phyloP scores from a whole-genome alignment of 768 basidiomycete genomes.

The Sporobolomyces phaffii region DNA sequence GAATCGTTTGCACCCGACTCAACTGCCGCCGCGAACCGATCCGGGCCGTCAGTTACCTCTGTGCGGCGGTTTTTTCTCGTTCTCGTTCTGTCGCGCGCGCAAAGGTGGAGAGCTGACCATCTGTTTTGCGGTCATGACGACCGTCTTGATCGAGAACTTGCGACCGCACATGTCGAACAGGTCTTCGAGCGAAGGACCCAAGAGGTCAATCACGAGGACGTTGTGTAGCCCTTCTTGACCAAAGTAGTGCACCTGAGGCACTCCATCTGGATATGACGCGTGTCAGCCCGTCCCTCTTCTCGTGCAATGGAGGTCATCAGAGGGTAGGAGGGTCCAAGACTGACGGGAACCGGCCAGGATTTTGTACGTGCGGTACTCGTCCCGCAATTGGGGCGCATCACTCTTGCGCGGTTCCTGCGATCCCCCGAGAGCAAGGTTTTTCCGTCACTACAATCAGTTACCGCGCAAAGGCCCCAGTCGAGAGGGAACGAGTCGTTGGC shows the following conservation, averaged over 20 bases:
- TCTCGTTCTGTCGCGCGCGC: too few relatives aligned
- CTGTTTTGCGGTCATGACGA: constrained; percentile 97
- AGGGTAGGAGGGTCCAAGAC: constrained; percentile 58
- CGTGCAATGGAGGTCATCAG: too few relatives aligned
- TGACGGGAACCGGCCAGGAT: constrained; percentile 81
- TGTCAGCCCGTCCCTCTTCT: too few relatives aligned
- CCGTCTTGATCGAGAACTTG: constrained; percentile 96
- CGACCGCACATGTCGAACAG: constrained; percentile 98
- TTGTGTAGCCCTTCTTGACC: constrained; percentile 98
- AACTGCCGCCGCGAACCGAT: too few relatives aligned
- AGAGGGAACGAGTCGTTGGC: background rate
- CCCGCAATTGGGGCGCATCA: constrained; percentile 93
- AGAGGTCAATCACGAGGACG: constrained; percentile 94
- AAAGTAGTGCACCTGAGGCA: constrained; percentile 99
- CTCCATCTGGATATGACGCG: constrained; percentile 60
- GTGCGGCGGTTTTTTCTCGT: too few relatives aligned
- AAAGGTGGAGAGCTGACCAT: constrained; percentile 71
- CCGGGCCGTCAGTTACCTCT: too few relatives aligned
- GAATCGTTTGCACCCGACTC: constrained; percentile 91
- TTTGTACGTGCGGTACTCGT: constrained; percentile 98
- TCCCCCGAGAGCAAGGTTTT: too few relatives aligned
- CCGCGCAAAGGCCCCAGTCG: background rate
- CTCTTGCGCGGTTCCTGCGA: constrained; percentile 67
- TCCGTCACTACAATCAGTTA: too few relatives aligned
- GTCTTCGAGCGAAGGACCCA: constrained; percentile 94